A percentile compares a stretch with the other conserved stretches of the same genome.
phyloP scores from a whole-genome alignment of 2,329 filamentous ascomycete genomes.

The Scolecobasidium constrictum region DNA sequence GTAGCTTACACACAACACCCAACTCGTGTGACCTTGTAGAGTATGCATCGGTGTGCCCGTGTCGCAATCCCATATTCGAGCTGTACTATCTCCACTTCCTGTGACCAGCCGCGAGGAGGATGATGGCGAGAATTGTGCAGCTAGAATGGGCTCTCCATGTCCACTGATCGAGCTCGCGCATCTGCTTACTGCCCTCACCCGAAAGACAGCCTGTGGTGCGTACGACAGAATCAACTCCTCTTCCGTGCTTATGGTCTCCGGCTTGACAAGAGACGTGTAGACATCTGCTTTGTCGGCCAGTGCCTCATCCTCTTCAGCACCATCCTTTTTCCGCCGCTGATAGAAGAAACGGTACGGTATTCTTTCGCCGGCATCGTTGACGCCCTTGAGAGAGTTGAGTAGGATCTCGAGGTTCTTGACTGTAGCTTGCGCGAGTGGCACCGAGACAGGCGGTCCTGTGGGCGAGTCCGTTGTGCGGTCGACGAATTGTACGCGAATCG shows the following conservation, averaged over 20 bases:
- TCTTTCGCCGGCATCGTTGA: conserved; percentile 47
- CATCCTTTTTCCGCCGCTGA: conserved; percentile 30
- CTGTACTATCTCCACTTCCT: conserved; percentile 83
- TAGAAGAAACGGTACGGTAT: conserved; percentile 58
- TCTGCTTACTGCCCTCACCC: conserved; percentile 81
- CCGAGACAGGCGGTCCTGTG: conserved; percentile 60
- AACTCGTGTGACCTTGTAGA: conserved; percentile 75
- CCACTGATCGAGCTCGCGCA: conserved; percentile 82
- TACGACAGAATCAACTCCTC: conserved; percentile 52
- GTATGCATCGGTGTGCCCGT: conserved; percentile 83
- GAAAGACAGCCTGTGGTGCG: conserved; percentile 83
- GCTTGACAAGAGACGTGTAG: conserved; percentile 27
- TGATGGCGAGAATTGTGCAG: conserved; percentile 73
- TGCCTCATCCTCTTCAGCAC: conserved; percentile 17
- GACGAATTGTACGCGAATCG: conserved; percentile 76
- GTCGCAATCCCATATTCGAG: conserved; percentile 88
- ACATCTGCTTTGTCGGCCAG: conserved; percentile 34
- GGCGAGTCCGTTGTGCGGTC: conserved; percentile 62
- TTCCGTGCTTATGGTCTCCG: conserved; percentile 42
- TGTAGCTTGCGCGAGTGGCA: conserved; percentile 73
- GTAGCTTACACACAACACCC: conserved; percentile 83
- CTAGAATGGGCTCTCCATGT: conserved; percentile 83
- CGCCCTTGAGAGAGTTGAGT: conserved; percentile 69
- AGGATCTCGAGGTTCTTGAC: conserved; percentile 84
- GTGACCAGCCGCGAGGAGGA: conserved; percentile 71